Evolutionary conservation across 495 filamentous ascomycete species (phyloP), one percentile per base, ranked within the genome.

Genomic region (Aspergillus wentii): DNA sequence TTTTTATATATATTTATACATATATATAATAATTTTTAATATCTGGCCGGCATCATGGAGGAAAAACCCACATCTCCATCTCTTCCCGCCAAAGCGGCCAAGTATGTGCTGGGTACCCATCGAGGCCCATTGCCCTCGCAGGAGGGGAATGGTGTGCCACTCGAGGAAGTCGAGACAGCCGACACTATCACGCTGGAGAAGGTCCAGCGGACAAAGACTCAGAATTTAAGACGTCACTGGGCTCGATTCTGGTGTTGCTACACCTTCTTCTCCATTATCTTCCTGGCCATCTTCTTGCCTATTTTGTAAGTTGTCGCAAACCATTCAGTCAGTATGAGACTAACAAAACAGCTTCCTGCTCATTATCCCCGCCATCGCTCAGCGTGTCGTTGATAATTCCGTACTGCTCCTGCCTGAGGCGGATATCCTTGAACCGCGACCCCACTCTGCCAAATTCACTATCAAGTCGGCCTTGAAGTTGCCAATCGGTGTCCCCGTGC

Each of bases 221-320:
- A 62, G 32, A 56, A 46, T n/a, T 27, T 64, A 1, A 38, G 51
- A 2, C 56, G 54, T 15, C 64, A 68, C 44, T 68, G 60, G 50
- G 54, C 52, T 28, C 57, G 64, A n/a, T 68, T 66, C 45, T 68
- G 62, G 62, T 66, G 56, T 13, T 44, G 57, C 32, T 67, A 67
- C 63, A 34, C 51, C 16, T 46, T 68, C 28, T 55, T 41, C 21
- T 52, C 50, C 31, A 45, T 67, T 2, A 59, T 68, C 25, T 57
- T 62, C 35, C 46, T 66, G 7, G 57, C 60, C 5, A 61, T 71
- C 30, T 60, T 71, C 46, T 39, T 66, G 14, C 64, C 60, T 6
- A 47, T 66, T 29, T 61, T 68, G 59, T 64, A 52, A 42, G 59
- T 49, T 28, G 21, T 10, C 23, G 11, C 4, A 11, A 16, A 20